phyloP scores from a whole-genome alignment of 2,329 filamentous ascomycete species.

The Plenodomus lindquistii region DNA sequence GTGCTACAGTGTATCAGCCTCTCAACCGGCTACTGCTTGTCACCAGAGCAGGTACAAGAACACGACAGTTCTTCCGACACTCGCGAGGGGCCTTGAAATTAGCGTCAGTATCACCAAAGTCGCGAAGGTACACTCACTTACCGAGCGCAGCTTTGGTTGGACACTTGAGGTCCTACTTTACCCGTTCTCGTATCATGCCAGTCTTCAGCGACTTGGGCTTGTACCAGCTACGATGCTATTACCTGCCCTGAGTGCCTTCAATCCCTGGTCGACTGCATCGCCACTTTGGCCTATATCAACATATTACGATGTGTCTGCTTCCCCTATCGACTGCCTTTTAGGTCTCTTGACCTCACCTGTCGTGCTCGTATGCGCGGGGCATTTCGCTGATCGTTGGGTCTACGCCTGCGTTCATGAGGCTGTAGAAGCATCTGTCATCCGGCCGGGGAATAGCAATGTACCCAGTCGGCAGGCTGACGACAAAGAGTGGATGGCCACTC shows the following conservation, averaged over 20 bases:
- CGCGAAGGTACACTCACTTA: constrained; percentile 6
- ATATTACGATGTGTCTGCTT: constrained; percentile 18
- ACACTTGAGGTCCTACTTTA: constrained; percentile 34
- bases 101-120: constrained; percentile 18
- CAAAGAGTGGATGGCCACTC: constrained; percentile 24
- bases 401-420: constrained; percentile 33
- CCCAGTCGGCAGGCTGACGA: constrained; percentile 23
- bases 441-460: constrained; percentile 36
- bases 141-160: constrained; percentile 27
- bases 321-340: constrained; percentile 15
- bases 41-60: constrained; percentile 22
- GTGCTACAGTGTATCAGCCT: constrained; percentile 26
- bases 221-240: constrained; percentile 15
- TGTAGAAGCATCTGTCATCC: constrained; percentile 33
- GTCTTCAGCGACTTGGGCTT: neutral
- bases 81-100: constrained; percentile 23
- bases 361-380: constrained; percentile 29
- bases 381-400: constrained; percentile 31
- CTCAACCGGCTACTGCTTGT: constrained; percentile 33
- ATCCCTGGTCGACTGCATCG: constrained; percentile 34
- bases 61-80: constrained; percentile 23
- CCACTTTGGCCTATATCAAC: constrained; percentile 28
- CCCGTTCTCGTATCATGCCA: constrained; percentile 32
- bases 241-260: constrained; percentile 30
- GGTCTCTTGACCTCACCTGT: constrained; percentile 32